These are phyloP conservation scores for Lasiodiplodia theobromae DNA, from an alignment of 2,329 filamentous ascomycete species.

Conservation along the genomic window DNA sequence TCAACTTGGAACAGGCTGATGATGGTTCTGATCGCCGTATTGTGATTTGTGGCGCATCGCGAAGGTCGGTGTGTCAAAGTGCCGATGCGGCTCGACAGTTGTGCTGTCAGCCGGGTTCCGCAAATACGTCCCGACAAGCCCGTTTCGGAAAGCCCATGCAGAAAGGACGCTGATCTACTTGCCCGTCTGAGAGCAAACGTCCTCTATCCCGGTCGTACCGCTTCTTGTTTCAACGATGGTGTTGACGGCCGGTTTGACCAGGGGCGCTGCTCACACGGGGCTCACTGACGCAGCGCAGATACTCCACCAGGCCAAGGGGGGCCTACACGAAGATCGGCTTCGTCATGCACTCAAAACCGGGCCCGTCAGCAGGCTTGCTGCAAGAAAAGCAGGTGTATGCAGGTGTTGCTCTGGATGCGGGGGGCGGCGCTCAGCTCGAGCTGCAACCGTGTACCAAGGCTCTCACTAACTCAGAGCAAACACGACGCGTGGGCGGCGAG, in stretches of 20 bases:
- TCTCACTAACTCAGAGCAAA: neutral
- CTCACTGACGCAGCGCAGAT: neutral
- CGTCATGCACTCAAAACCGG: neutral
- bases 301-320: constrained; percentile 15
- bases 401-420: neutral
- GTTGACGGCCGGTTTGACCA: neutral
- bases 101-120: constrained; percentile 13
- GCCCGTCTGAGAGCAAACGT: constrained; percentile 18
- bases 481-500: neutral
- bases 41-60: neutral
- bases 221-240: neutral
- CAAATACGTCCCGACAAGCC: constrained; percentile 2
- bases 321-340: constrained; percentile 14
- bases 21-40: neutral
- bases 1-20: neutral
- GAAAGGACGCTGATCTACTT: constrained; percentile 22
- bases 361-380: neutral
- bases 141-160: constrained; percentile 15
- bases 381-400: neutral
- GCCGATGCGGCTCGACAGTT: neutral
- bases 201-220: constrained; percentile 10
- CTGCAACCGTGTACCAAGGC: neutral
- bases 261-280: neutral
- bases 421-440: neutral
- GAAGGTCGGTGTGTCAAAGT: neutral